Base-by-base conservation (phyloP, 2,329 filamentous ascomycete genomes). In the Orbilia javanica region DNA sequence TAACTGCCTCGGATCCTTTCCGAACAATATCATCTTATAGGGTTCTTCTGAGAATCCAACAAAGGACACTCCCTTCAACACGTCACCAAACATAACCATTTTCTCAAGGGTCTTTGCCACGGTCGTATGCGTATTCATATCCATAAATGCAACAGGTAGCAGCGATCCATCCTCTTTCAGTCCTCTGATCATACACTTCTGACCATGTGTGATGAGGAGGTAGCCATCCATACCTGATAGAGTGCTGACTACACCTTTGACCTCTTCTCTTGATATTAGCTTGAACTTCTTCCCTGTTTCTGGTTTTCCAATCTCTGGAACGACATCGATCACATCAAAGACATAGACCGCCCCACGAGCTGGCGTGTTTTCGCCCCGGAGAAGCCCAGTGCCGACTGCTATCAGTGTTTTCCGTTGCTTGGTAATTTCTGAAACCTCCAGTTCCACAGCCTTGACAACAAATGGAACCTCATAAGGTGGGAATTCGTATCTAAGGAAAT, bases 121-220 rank as follows among this genome's bases (percentile, higher is more conserved):
- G 1, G 90, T 93, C 11, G 97, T 93, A 82, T 97, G 96, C 84
- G 93, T 96, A 85, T 93, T 96, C 90, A 97, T 96, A 82, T 99
- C 96, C 87, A 99, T 92, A 83, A 99, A 99, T 0, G 96, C 96
- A 2, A 99, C 95, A 0, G 96, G 96, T 0, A 98, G 87, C 65
- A 98, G 88, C 0, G 92, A 94, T 0, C 94, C 93, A 83, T 99
- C 96, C 84, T 99, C 96, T 83, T 97, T 97, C 2, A 99, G 87
- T 46, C 96, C 96, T 75, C 96, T 89, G 0, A 99, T 94, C 92
- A 99, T 96, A 83, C 94, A 95, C 84, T 99, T 99, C 82, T 97
- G 94, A 0, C 96, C 96, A 83, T 99, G 96, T 0, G 94, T 94
- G 46, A 92, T 92, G 79, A 96, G 90, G 87, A 96, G 90, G 80